Evolutionary conservation across 148 eudicot species (phyloP), one percentile per base, ranked within the genome.

Genomic region (Selenicereus undatus): DNA sequence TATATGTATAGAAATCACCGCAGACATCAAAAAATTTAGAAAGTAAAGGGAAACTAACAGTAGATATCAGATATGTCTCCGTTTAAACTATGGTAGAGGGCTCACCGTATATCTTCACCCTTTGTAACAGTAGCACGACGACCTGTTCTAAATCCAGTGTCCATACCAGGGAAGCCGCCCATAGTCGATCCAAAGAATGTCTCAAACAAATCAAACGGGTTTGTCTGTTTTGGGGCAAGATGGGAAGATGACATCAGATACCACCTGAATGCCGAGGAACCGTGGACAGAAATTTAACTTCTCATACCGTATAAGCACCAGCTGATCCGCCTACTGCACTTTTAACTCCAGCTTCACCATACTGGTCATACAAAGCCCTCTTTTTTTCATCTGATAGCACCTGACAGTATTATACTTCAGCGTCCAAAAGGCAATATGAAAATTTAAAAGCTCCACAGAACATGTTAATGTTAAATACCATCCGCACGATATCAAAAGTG

Each of bases 101-200:
- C 97, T 87, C 90, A 96, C 99, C 99, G 99, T 82, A 96, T 71
- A 84, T 96, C 99, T 80, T 93, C 98, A 79, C 99, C 99, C 86
- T 92, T 93, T 21, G 90, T 86, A 45, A 92, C 93, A 78, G 95
- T 91, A 83, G 86, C 74, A 79, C 97, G 97, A 45, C 89, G 94
- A 18, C 90, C 88, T 3, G 94, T 85, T 80, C 94, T 86, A 74
- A 93, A 96, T 64, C 94, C 97, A 80, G 90, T 65, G 75, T 93
- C 95, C 89, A 84, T 89, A 77, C 94, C 93, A 56, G 97, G 71
- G 84, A 93, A 93, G 12, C 97, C 92, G 75, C 93, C 90, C 94
- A 93, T 89, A 78, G 88, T 89, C 79, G 91, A 84, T 82, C 99
- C 99, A 84, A 96, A 96, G 86, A 96, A 96, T 74, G 99, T 90